Evolutionary conservation across 2,329 filamentous ascomycete species (phyloP).

Genomic region (Xylaria sp.): DNA sequence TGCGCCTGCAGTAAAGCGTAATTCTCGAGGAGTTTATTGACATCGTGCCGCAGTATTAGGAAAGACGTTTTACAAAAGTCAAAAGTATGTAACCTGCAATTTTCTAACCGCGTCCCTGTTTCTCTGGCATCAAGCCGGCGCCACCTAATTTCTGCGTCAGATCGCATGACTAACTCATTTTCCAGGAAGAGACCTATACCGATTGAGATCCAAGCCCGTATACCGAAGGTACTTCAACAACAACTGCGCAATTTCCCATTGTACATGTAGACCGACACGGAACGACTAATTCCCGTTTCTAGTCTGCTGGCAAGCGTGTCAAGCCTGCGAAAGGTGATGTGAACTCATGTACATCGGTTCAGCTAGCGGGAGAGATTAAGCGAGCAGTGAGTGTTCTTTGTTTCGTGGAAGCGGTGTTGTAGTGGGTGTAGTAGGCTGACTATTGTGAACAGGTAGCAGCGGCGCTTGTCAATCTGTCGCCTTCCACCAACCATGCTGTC

Average conservation of each 20-base stretch:
- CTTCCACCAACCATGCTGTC: conserved; percentile 82
- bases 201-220: conserved; percentile 73
- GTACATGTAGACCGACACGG: background rate
- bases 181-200: conserved; percentile 88
- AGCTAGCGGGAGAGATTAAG: conserved; percentile 83
- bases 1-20: background rate
- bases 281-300: conserved; percentile 2
- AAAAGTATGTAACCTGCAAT: conserved; percentile 30
- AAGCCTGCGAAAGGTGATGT: conserved; percentile 63
- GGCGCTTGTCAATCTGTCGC: conserved; percentile 83
- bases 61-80: conserved; percentile 87
- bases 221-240: conserved; percentile 63
- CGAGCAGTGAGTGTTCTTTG: conserved; percentile 68
- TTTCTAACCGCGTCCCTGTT: background rate
- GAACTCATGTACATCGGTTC: conserved; percentile 65
- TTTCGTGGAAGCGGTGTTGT: background rate
- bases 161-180: conserved; percentile 37
- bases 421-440: conserved; percentile 10
- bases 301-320: conserved; percentile 59
- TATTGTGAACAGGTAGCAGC: conserved; percentile 49
- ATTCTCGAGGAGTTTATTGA: conserved; percentile 2
- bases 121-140: background rate
- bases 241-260: background rate
- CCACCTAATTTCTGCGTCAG: background rate
- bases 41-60: conserved; percentile 67